These are phyloP conservation scores for Pterocarpus macrocarpus DNA, from an alignment of 306 rosid genomes.

Conservation along the genomic window DNA sequence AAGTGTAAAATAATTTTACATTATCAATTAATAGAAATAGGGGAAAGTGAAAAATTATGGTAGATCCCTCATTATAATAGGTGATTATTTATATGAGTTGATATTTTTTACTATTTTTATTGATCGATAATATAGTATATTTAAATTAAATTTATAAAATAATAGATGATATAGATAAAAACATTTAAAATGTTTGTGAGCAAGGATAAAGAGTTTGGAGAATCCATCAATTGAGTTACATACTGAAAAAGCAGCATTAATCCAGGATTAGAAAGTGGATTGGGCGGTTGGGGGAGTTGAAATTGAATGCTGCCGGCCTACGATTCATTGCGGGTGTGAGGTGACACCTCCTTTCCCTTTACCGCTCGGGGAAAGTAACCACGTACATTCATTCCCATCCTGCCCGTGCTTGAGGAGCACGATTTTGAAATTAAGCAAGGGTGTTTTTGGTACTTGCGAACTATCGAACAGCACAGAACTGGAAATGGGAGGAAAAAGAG, in stretches of 20 bases:
- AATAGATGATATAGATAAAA: no score
- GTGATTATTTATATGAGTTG: no score
- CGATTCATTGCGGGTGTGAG: conserved; percentile 41
- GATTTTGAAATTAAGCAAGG: conserved; percentile 41
- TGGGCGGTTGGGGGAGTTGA: conserved; percentile 43
- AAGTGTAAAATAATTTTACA: no score
- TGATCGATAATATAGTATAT: no score
- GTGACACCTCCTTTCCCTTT: conserved; percentile 10
- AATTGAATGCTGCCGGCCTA: conserved; percentile 49
- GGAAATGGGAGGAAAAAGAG: background rate
- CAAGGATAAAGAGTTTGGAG: background rate
- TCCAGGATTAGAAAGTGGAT: conserved; percentile 41
- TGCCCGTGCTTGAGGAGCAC: conserved; percentile 10
- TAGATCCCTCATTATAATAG: no score
- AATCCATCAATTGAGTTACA: background rate
- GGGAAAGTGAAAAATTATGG: no score
- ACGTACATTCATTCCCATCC: background rate
- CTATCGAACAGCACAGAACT: background rate
- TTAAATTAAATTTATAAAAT: no score
- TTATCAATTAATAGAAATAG: no score
- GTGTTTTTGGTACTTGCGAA: conserved; percentile 16
- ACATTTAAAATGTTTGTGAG: background rate
- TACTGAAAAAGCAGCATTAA: background rate
- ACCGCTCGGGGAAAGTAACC: background rate
- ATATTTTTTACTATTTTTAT: no score